Evolutionary conservation across 1,284 basidiomycete species (phyloP).

Genomic region (Paramarasmius palmivorus): DNA sequence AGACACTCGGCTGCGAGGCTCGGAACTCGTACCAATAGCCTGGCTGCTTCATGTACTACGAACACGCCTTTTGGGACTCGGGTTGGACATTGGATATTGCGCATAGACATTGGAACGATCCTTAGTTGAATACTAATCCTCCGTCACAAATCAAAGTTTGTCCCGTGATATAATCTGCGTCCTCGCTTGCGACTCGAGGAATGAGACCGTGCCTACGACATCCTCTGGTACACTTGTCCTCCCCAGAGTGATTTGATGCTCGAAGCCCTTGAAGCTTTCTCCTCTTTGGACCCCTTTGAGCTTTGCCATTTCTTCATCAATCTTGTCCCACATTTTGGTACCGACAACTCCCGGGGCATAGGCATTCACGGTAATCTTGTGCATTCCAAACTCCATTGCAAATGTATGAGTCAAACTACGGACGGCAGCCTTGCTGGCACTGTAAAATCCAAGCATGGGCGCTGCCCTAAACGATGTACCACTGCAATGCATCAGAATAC

Average conservation of each 20-base stretch:
- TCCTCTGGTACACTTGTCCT: slow-evolving; percentile 16
- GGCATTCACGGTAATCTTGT: slow-evolving; percentile 15
- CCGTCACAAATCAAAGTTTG: slow-evolving; percentile 17
- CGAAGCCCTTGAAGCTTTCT: slow-evolving; percentile 10
- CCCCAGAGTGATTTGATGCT: slow-evolving; percentile 6
- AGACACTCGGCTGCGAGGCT: no score
- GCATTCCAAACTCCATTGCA: slow-evolving; percentile 11
- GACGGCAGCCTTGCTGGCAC: slow-evolving; percentile 16
- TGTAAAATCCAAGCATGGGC: slow-evolving; percentile 10
- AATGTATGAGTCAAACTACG: slow-evolving; percentile 15
- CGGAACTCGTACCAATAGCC: no score
- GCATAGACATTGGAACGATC: not conserved
- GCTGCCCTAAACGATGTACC: slow-evolving; percentile 4
- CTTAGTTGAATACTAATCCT: slow-evolving; percentile 12
- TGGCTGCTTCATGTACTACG: no score
- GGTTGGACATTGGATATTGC: no score
- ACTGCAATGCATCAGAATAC: not conserved
- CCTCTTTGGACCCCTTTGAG: slow-evolving; percentile 10
- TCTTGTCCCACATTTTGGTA: slow-evolving; percentile 15
- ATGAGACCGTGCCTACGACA: slow-evolving; percentile 14
- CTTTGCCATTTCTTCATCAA: slow-evolving; percentile 9
- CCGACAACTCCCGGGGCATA: slow-evolving; percentile 16
- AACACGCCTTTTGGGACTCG: no score
- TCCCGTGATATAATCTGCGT: slow-evolving; percentile 18
- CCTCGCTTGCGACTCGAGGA: slow-evolving; percentile 13